Percentiles rank a stretch among this genome's conserved stretches.
Evolutionary conservation across 192 early-diverging fungal species (phyloP).

Genomic region (Obelidium mucronatum): DNA sequence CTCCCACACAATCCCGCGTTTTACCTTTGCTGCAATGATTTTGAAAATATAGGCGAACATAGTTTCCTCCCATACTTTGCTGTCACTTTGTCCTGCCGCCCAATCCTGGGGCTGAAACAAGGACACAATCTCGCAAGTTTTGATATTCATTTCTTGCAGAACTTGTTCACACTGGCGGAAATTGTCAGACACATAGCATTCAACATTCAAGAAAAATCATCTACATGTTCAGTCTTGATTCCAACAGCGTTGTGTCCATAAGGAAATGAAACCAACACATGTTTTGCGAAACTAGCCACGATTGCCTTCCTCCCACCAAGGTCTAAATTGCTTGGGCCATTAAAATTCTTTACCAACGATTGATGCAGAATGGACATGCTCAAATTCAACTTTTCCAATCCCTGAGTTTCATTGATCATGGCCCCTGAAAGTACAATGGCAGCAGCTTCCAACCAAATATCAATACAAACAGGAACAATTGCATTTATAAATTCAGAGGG

Average conservation of each 20-base stretch:
- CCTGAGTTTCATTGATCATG: conserved; percentile 9
- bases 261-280: conserved; percentile 24
- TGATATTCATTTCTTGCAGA: conserved; percentile 29
- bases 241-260: conserved; percentile 28
- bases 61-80: conserved; percentile 2
- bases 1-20: too few relatives aligned
- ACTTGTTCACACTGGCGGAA: conserved; percentile 18
- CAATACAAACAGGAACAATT: conserved; percentile 17
- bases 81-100: neutral
- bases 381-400: conserved; percentile 23
- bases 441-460: conserved; percentile 19
- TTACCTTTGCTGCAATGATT: conserved; percentile 2
- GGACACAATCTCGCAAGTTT: conserved; percentile 23
- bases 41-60: conserved; percentile 15
- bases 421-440: conserved; percentile 10
- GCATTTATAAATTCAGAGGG: neutral
- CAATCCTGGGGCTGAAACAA: neutral
- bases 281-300: neutral
- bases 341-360: neutral
- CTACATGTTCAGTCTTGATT: conserved; percentile 19
- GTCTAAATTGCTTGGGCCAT: neutral
- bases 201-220: neutral
- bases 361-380: conserved; percentile 6
- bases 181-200: neutral
- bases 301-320: conserved; percentile 7